A percentile compares a stretch with the other conserved stretches of the same genome.
These are phyloP conservation scores for Dendrobium huoshanense DNA, from an alignment of 106 monocot species.

Conservation along the genomic window DNA sequence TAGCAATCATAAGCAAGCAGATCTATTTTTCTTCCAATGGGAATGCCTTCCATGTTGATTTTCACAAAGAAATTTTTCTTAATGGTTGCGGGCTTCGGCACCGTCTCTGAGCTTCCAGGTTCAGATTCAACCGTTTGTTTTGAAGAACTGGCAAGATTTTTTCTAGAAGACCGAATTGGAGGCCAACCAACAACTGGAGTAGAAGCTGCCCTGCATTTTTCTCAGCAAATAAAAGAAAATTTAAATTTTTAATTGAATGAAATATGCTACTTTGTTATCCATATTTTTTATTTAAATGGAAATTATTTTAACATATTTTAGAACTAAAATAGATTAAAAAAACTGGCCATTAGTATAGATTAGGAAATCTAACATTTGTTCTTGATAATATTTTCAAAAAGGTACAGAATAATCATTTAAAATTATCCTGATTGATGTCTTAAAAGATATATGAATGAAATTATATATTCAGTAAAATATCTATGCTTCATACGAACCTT, in stretches of 20 bases:
- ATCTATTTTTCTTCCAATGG: slow-evolving; percentile 87
- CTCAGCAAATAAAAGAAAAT: neutral
- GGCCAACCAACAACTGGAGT: slow-evolving; percentile 88
- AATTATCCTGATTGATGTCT: too few species aligned
- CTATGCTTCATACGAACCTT: too few species aligned
- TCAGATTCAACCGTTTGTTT: slow-evolving; percentile 25
- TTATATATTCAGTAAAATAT: too few species aligned
- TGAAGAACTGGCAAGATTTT: slow-evolving; percentile 48
- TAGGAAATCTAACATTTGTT: too few species aligned
- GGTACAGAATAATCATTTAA: too few species aligned
- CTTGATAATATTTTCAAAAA: too few species aligned
- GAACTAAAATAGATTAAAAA: too few species aligned
- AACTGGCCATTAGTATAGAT: too few species aligned
- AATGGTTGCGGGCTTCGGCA: slow-evolving; percentile 13
- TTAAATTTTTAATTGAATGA: neutral
- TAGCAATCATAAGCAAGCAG: slow-evolving; percentile 63
- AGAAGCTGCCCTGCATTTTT: slow-evolving; percentile 1
- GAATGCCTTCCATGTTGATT: slow-evolving; percentile 93
- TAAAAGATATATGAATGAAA: too few species aligned
- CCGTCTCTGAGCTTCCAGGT: slow-evolving; percentile 11
- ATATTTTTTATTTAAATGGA: too few species aligned
- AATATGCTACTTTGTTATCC: too few species aligned
- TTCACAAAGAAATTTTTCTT: slow-evolving; percentile 61
- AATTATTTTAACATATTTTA: too few species aligned
- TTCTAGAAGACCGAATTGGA: slow-evolving; percentile 74